A percentile compares a stretch with the other conserved stretches of the same genome.
Evolutionary conservation across 306 rosid species (phyloP).

Genomic region (Prunus padus): DNA sequence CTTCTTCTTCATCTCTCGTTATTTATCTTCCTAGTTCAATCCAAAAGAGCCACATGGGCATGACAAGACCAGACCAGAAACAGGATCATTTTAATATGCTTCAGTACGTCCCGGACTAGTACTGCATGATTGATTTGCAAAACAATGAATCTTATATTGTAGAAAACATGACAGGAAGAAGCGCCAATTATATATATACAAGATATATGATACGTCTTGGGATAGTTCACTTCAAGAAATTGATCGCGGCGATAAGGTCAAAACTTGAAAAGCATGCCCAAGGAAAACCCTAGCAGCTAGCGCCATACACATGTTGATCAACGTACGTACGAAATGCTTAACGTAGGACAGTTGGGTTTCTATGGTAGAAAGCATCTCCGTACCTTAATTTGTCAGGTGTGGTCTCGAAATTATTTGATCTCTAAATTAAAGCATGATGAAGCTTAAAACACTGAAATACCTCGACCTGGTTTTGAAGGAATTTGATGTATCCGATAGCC

Average conservation of each 20-base stretch:
- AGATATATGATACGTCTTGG: neutral
- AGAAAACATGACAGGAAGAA: neutral
- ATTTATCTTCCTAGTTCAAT: neutral
- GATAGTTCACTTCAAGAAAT: neutral
- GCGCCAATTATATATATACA: neutral
- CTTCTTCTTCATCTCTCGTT: neutral
- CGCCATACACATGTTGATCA: neutral
- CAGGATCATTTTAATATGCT: neutral
- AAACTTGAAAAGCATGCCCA: neutral
- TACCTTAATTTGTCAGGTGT: too few species aligned
- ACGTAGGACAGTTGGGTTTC: neutral
- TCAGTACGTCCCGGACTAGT: too few species aligned
- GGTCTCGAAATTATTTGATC: too few species aligned
- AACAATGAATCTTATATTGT: neutral
- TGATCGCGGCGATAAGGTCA: neutral
- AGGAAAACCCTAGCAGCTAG: neutral
- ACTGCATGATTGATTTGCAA: neutral
- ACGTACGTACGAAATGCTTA: neutral
- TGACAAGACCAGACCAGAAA: neutral
- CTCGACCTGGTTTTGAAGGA: conserved; percentile 90
- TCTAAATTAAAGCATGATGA: neutral
- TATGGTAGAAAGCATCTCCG: too few species aligned
- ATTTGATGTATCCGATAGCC: conserved; percentile 49
- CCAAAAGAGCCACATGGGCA: neutral
- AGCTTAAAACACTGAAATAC: conserved; percentile 27